Conservation (phyloP, 2,329 filamentous ascomycete species). For the Daldinia sp. region DNA sequence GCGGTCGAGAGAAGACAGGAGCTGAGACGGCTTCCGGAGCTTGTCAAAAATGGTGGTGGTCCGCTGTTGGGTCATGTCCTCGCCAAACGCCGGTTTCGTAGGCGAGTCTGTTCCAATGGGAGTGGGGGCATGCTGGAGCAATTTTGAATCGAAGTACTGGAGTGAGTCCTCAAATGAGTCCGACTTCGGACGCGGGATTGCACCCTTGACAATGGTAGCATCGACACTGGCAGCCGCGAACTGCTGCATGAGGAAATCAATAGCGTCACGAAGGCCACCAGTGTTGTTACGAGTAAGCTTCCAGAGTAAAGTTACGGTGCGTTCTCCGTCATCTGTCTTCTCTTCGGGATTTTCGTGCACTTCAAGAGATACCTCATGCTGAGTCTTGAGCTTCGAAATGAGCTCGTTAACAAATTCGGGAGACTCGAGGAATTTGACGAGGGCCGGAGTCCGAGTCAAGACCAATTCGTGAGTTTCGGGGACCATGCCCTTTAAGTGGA, state of each 20-base stretch:
- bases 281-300: conserved; percentile 97
- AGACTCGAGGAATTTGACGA: conserved; percentile 84
- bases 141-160: conserved; percentile 95
- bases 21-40: conserved; percentile 89
- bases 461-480: conserved; percentile 94
- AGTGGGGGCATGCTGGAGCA: conserved; percentile 89
- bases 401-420: conserved; percentile 82
- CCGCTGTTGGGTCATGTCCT: conserved; percentile 80
- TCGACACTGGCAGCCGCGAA: conserved; percentile 92
- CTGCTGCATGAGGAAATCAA: conserved; percentile 89
- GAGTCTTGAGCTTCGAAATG: conserved; percentile 82
- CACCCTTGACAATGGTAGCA: conserved; percentile 83
- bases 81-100: conserved; percentile 83
- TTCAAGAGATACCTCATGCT: conserved; percentile 90
- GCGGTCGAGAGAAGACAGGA: conserved; percentile 84
- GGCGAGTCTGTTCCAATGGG: conserved; percentile 86
- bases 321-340: conserved; percentile 63
- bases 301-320: conserved; percentile 72
- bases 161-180: conserved; percentile 98
- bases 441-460: conserved; percentile 76
- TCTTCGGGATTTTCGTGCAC: conserved; percentile 72
- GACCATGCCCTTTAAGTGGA: conserved; percentile 78
- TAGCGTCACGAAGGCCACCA: conserved; percentile 91
- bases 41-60: conserved; percentile 86
- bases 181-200: conserved; percentile 97